Percentiles rank a stretch among this genome's conserved stretches.
phyloP scores from a whole-genome alignment of 805 yeast species.

The Maudiozyma pseudohumilis region DNA sequence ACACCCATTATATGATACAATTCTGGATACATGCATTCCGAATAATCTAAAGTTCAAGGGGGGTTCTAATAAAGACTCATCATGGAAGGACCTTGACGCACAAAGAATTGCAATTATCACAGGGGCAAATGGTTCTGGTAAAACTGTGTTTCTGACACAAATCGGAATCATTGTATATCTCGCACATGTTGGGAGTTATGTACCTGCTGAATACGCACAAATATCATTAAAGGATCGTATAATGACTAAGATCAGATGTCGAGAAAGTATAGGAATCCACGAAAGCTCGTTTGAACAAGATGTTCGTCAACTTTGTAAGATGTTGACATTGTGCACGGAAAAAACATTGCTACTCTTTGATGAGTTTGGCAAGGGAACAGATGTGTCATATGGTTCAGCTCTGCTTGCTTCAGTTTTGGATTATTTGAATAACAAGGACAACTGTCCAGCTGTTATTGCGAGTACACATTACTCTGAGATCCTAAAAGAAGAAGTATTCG shows the following conservation, averaged over 20 bases:
- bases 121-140: constrained; percentile 45
- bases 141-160: constrained; percentile 41
- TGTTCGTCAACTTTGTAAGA: constrained; percentile 34
- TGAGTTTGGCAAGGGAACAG: constrained; percentile 48
- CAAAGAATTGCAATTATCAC: constrained; percentile 33
- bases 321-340: constrained; percentile 32
- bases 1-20: constrained; percentile 38
- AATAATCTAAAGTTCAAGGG: constrained; percentile 32
- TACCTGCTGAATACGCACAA: constrained; percentile 40
- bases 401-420: constrained; percentile 33
- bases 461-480: constrained; percentile 39
- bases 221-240: constrained; percentile 41
- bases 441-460: constrained; percentile 26
- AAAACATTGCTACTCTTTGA: constrained; percentile 39
- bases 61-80: constrained; percentile 7
- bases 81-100: constrained; percentile 9
- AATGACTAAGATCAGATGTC: constrained; percentile 36
- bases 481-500: constrained; percentile 22
- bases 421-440: constrained; percentile 9
- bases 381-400: constrained; percentile 37
- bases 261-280: constrained; percentile 32
- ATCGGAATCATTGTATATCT: constrained; percentile 39
- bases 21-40: constrained; percentile 32
- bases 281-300: constrained; percentile 47
- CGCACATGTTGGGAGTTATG: constrained; percentile 46